Evolutionary conservation across 768 basidiomycete species (phyloP).

Genomic region (Rhizopogon roseolus): DNA sequence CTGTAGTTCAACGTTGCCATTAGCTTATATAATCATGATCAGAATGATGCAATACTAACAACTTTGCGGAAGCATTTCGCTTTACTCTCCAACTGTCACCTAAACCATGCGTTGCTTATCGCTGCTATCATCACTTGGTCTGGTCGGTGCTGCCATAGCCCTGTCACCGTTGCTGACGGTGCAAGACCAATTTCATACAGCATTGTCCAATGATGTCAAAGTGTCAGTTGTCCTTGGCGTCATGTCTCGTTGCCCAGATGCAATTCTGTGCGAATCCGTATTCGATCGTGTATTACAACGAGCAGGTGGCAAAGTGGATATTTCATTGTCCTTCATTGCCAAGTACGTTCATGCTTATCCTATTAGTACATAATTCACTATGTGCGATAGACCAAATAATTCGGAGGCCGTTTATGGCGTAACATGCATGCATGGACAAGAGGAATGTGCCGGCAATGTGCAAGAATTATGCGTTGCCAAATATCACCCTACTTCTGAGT

Average conservation of each 20-base stretch:
- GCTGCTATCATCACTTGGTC: constrained; percentile 11
- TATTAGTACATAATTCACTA: constrained; percentile 8
- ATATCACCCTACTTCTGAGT: constrained; percentile 47
- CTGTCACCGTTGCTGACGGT: constrained; percentile 11
- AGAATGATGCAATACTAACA: constrained; percentile 16
- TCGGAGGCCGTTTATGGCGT: constrained; percentile 72
- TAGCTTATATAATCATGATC: constrained; percentile 1
- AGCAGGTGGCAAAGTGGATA: constrained; percentile 59
- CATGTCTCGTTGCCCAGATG: constrained; percentile 79
- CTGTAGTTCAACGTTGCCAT: constrained; percentile 5
- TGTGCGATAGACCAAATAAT: constrained; percentile 48
- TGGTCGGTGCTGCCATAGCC: constrained; percentile 12
- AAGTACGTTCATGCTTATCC: constrained; percentile 42
- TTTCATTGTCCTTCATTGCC: constrained; percentile 71
- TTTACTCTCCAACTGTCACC: constrained; percentile 5
- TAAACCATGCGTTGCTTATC: constrained; percentile 3
- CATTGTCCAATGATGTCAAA: constrained; percentile 24
- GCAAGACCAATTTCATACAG: constrained; percentile 14
- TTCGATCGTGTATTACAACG: constrained; percentile 68
- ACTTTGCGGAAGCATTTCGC: constrained; percentile 4
- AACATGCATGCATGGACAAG: constrained; percentile 71
- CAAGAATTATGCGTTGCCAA: constrained; percentile 81
- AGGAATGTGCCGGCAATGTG: constrained; percentile 86
- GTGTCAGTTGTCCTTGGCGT: constrained; percentile 54
- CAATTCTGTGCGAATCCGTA: constrained; percentile 71